Percentiles rank a stretch among this genome's conserved stretches.
phyloP scores from a whole-genome alignment of 805 yeast genomes.

The Kazachstania taianensis region DNA sequence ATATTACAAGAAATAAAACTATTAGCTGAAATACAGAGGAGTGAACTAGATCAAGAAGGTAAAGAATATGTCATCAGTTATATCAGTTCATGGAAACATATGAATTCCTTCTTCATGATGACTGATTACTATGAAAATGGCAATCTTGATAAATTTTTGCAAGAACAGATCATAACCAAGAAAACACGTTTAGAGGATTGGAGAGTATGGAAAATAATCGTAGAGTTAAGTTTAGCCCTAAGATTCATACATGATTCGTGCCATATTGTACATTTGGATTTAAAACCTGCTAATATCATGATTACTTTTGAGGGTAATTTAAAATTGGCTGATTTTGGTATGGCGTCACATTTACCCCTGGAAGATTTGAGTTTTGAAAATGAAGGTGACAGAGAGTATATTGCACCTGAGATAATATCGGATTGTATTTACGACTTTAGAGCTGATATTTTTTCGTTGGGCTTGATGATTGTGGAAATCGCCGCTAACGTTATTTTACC shows the following conservation, averaged over 20 bases:
- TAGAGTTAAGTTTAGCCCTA: conserved; percentile 73
- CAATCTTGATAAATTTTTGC: conserved; percentile 71
- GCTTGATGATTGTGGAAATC: conserved; percentile 84
- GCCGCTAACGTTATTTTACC: conserved; percentile 94
- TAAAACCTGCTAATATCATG: conserved; percentile 91
- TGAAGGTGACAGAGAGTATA: conserved; percentile 95
- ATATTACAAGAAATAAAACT: conserved; percentile 27
- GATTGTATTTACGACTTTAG: conserved; percentile 76
- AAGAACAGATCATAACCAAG: conserved; percentile 62
- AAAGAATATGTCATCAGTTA: conserved; percentile 69
- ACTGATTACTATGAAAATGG: conserved; percentile 95
- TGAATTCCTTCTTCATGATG: conserved; percentile 74
- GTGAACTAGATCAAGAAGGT: conserved; percentile 41
- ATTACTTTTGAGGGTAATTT: conserved; percentile 90
- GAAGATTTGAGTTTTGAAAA: conserved; percentile 58
- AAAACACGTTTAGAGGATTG: conserved; percentile 67
- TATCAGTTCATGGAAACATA: conserved; percentile 77
- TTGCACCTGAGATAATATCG: conserved; percentile 91
- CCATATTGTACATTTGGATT: conserved; percentile 72
- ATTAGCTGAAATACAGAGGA: conserved; percentile 30
- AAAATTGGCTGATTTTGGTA: conserved; percentile 94
- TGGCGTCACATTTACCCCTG: conserved; percentile 76
- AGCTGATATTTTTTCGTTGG: conserved; percentile 92
- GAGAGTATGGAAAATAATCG: conserved; percentile 93
- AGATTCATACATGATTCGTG: conserved; percentile 67